These are phyloP conservation scores for Xylaria flabelliformis DNA, from an alignment of 495 filamentous ascomycete species.

Conservation along the genomic window DNA sequence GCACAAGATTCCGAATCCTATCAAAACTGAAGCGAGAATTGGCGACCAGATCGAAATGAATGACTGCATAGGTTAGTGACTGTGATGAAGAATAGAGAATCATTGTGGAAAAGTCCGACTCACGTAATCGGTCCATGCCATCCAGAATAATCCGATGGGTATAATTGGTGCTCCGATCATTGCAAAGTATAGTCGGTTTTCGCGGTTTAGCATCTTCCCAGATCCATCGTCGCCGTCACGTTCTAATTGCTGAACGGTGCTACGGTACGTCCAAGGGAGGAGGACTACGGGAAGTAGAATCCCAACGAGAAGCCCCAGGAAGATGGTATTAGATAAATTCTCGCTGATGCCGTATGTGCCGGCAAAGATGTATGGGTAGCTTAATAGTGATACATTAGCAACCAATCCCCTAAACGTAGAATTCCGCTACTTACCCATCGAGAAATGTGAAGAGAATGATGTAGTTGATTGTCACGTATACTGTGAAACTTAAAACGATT, in stretches of 20 bases:
- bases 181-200: conserved; percentile 59
- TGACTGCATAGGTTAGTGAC: conserved; percentile 16
- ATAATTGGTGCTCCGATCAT: conserved; percentile 59
- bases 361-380: conserved; percentile 65
- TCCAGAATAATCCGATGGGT: conserved; percentile 62
- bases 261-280: conserved; percentile 52
- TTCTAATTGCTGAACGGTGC: neutral
- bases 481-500: conserved; percentile 68
- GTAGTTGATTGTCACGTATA: conserved; percentile 66
- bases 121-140: conserved; percentile 59
- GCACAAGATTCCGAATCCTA: conserved; percentile 67
- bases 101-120: neutral
- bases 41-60: conserved; percentile 62
- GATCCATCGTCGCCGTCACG: conserved; percentile 41
- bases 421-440: conserved; percentile 30
- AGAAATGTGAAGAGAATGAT: conserved; percentile 70
- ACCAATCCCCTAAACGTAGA: neutral
- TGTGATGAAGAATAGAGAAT: neutral
- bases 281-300: conserved; percentile 49
- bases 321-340: conserved; percentile 62
- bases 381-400: conserved; percentile 30
- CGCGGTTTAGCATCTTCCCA: conserved; percentile 43
- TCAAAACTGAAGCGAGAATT: conserved; percentile 54
- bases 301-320: conserved; percentile 62
- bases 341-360: conserved; percentile 58